Evolutionary conservation across 768 basidiomycete genomes (phyloP).

Genomic region (Auricularia cornea): DNA sequence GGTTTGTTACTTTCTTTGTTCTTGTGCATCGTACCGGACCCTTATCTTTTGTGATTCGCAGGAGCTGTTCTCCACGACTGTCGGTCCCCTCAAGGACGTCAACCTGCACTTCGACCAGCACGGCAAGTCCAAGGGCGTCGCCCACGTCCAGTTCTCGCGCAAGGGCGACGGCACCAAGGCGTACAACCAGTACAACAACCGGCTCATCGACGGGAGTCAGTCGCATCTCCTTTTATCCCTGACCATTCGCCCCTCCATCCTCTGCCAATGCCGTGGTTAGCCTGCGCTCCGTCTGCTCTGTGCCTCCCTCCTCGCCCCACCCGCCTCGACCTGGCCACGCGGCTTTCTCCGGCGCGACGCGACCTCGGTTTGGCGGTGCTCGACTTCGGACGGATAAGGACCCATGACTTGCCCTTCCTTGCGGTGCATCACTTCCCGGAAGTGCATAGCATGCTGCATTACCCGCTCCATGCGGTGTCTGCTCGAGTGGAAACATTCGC

Average conservation of each 20-base stretch:
- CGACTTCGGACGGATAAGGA: no score
- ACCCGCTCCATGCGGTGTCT: no score
- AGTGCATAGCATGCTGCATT: no score
- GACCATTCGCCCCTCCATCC: constrained; percentile 24
- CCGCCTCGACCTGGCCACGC: no score
- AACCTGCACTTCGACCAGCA: constrained; percentile 75
- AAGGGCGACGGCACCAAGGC: constrained; percentile 90
- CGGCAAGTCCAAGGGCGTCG: constrained; percentile 87
- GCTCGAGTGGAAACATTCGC: no score
- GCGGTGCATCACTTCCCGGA: no score
- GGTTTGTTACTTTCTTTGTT: constrained; percentile 39
- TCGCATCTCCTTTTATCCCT: constrained; percentile 47
- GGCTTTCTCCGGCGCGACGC: no score
- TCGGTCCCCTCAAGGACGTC: constrained; percentile 79
- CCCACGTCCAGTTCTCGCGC: constrained; percentile 75
- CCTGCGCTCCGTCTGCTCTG: constrained; percentile 33
- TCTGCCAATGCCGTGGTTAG: constrained; percentile 12
- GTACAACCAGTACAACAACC: constrained; percentile 90
- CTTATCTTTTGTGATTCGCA: constrained; percentile 24
- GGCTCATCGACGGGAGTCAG: constrained; percentile 99
- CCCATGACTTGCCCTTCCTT: no score
- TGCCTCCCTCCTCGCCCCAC: constrained; percentile 30
- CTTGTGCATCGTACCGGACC: neutral
- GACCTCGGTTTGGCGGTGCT: no score
- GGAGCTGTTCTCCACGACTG: constrained; percentile 89